These are phyloP conservation scores for Sarocladium oryzae DNA, from an alignment of 2,329 filamentous ascomycete genomes.

Conservation along the genomic window DNA sequence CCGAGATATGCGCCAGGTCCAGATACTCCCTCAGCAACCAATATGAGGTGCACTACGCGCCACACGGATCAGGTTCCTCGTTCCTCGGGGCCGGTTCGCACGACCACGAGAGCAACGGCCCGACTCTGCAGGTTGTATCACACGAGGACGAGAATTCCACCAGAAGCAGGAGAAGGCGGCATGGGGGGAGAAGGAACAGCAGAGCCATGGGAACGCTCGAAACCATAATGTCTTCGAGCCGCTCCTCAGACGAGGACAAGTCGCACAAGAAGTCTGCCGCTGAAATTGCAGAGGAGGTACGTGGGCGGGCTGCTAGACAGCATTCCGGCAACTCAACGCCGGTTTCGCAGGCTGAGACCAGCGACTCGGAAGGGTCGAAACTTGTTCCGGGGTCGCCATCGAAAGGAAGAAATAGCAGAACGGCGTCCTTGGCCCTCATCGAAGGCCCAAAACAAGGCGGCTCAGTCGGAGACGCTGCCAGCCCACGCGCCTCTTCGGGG, in stretches of 20 bases:
- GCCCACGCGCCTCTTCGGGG: constrained; percentile 29
- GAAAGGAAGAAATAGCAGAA: constrained; percentile 19
- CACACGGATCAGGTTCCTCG: constrained; percentile 50
- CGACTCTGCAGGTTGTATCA: constrained; percentile 50
- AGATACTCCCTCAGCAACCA: constrained; percentile 61
- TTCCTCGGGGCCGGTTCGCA: constrained; percentile 32
- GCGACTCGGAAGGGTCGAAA: constrained; percentile 18
- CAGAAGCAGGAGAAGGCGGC: constrained; percentile 32
- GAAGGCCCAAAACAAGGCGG: constrained; percentile 28
- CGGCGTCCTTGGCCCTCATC: constrained; percentile 30
- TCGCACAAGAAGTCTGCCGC: constrained; percentile 53
- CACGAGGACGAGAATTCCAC: constrained; percentile 48
- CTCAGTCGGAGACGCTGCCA: constrained; percentile 18
- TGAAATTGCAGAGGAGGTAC: constrained; percentile 48
- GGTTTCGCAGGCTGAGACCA: constrained; percentile 22
- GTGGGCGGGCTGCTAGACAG: constrained; percentile 39
- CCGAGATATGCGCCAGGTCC: constrained; percentile 60
- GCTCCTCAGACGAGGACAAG: constrained; percentile 57
- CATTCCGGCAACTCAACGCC: constrained; percentile 25
- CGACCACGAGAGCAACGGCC: constrained; percentile 32
- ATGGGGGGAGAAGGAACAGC: constrained; percentile 38
- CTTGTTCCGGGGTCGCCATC: constrained; percentile 13
- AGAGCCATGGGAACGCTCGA: constrained; percentile 56
- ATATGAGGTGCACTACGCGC: constrained; percentile 58
- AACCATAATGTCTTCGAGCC: constrained; percentile 60